phyloP scores from a whole-genome alignment of 192 early-diverging fungal genomes.

The Backusella sp. region DNA sequence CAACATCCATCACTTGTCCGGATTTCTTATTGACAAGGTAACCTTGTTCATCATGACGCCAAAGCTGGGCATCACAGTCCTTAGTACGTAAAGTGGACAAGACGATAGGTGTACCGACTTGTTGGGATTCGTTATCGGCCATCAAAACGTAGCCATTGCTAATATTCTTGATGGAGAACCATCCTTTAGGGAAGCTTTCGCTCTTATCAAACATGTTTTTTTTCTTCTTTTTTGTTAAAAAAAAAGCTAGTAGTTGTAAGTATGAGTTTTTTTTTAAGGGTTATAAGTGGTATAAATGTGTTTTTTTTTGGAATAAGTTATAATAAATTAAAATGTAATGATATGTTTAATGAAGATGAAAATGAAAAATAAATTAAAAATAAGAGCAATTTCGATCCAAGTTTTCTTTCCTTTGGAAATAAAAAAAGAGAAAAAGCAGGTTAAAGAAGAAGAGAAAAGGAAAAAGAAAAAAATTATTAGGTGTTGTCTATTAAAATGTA shows the following conservation, averaged over 20 bases:
- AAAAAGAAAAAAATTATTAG: background rate
- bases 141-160: constrained; percentile 28
- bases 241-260: background rate
- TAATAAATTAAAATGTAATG: background rate
- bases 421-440: background rate
- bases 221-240: background rate
- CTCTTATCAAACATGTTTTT: constrained; percentile 17
- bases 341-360: background rate
- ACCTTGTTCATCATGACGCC: constrained; percentile 22
- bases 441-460: constrained; percentile 6
- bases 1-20: constrained; percentile 30
- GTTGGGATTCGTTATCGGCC: constrained; percentile 19
- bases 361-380: constrained; percentile 8
- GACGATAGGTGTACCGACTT: constrained; percentile 21
- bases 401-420: background rate
- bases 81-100: constrained; percentile 25
- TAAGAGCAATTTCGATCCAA: constrained; percentile 4
- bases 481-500: background rate
- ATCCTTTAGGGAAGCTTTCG: constrained; percentile 33
- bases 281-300: constrained; percentile 4
- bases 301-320: background rate
- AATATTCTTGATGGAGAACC: constrained; percentile 37
- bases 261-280: background rate
- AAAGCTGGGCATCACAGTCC: constrained; percentile 24
- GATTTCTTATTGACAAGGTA: constrained; percentile 31